Evolutionary conservation across 305 asterid species (phyloP).

Genomic region (Fraxinus ornus): DNA sequence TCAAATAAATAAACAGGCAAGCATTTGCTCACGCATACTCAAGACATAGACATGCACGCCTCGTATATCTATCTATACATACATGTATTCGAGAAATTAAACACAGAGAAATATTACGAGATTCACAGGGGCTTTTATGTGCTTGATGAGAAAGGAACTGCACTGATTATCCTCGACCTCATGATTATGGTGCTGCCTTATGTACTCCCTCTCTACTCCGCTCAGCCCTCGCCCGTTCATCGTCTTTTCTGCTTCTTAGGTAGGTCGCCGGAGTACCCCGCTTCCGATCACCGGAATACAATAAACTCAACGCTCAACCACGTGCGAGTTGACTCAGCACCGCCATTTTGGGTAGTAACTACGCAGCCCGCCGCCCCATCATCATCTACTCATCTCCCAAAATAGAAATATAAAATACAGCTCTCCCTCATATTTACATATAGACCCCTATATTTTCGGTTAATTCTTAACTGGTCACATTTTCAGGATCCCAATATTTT

Average conservation of each 20-base stretch:
- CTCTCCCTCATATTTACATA: neutral
- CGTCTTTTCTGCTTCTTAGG: constrained; percentile 14
- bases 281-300: constrained; percentile 21
- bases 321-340: constrained; percentile 20
- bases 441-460: neutral
- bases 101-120: constrained; percentile 44
- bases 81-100: neutral
- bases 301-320: neutral
- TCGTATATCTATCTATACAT: neutral
- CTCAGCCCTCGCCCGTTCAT: constrained; percentile 48
- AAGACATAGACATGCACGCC: neutral
- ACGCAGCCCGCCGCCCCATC: constrained; percentile 10
- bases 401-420: constrained; percentile 15
- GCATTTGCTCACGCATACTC: neutral
- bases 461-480: neutral
- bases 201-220: constrained; percentile 47
- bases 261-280: neutral
- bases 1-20: constrained; percentile 8
- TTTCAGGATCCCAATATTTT: neutral
- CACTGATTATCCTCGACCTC: constrained; percentile 61
- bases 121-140: constrained; percentile 69
- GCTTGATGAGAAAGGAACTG: constrained; percentile 63
- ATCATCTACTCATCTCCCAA: constrained; percentile 15
- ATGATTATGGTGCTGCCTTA: constrained; percentile 57
- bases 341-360: constrained; percentile 9